Evolutionary conservation across 2,329 filamentous ascomycete species (phyloP), one percentile per base, ranked within the genome.

Genomic region (Fusarium mexicanum): DNA sequence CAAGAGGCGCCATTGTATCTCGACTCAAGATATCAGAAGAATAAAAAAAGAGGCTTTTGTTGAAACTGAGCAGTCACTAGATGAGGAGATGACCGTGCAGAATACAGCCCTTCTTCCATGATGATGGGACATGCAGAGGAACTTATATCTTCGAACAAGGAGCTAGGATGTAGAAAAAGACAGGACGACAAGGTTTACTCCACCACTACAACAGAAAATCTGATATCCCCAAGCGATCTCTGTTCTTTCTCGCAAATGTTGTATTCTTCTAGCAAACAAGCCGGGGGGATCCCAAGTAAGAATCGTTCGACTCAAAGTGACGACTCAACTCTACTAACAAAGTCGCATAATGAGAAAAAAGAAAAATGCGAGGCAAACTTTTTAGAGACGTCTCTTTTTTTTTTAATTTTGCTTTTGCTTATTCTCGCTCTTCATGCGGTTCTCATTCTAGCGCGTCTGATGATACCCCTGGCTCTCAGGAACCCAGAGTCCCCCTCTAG

Each of bases 1-100:
- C 91, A 87, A 96, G 96, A 57, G 94, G 93, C 77, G 74, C 62
- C 76, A 79, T 78, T 33, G 22, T 51, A 51, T 26, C n/a, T 37
- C 18, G 7, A 16, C 31, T 16, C 26, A 16, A 10, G 7, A n/a
- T 41, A 35, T 37, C 33, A 20, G 35, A 17, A 41, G 12, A 24
- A 44, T 29, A 31, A 41, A 33, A 2, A 31, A 35, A 48, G 31
- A 16, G 13, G 13, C 35, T 29, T 55, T 4, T 54, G 46, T 48
- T 59, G 61, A 61, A 65, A 47, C 51, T 53, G 51, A 67, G 47
- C 50, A 64, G 66, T 64, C 62, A 53, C 60, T 24, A 48, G 67
- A 58, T 53, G 60, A 65, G 60, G 26, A 62, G 64, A 63, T 70
- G 62, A 54, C 55, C 33, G 58, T 57, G 47, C 63, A 63, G 38